Base-by-base conservation (phyloP, 768 basidiomycete species). In the Lanmaoa pseudosensibilis region DNA sequence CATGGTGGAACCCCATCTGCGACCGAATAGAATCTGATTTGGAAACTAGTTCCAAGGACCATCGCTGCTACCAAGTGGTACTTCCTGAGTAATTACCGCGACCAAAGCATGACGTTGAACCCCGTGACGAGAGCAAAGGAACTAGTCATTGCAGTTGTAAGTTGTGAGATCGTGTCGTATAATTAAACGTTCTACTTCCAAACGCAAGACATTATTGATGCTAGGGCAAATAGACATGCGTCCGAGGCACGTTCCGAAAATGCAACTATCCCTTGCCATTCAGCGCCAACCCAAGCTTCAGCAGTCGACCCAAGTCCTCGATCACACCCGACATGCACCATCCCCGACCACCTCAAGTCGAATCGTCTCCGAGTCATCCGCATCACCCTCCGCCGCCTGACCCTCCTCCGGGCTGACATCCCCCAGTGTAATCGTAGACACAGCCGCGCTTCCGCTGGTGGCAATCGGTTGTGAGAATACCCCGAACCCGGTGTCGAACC, bases 401-500 rank as follows among this genome's bases (percentile, higher is more conserved):
- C 10, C 30, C 27, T 46, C 27, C 4, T 46, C 27, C 12, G 7
- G 27, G 8, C 6, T 16, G 23, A 18, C 11, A 36, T 33, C 19
- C 25, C 15, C 21, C 3, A 51, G 48, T 7, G 4, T 18, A 10
- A 60, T 45, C 11, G 13, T 21, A 8, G 58, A 51, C 9, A 19
- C 5, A 16, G 10, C 5, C 10, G 7, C 12, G 3, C 18, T 16
- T n/a, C 25, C 46, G 21, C 4, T 8, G 5, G 4, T 7, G n/a
- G n/a, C n/a, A 11, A 7, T 4, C 10, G 19, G 16, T 10, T 46
- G 45, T 2, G 52, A 47, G 2, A 27, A 25, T 2, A 50, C 15
- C 0, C 58, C 60, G 30, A 63, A 62, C 33, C 60, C 64, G 7
- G 46, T 55, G 23, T 65, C 61, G 13, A 65, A 21, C 3, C 50